Base-by-base conservation (phyloP, 192 early-diverging fungal genomes). In the Obelidium mucronatum region DNA sequence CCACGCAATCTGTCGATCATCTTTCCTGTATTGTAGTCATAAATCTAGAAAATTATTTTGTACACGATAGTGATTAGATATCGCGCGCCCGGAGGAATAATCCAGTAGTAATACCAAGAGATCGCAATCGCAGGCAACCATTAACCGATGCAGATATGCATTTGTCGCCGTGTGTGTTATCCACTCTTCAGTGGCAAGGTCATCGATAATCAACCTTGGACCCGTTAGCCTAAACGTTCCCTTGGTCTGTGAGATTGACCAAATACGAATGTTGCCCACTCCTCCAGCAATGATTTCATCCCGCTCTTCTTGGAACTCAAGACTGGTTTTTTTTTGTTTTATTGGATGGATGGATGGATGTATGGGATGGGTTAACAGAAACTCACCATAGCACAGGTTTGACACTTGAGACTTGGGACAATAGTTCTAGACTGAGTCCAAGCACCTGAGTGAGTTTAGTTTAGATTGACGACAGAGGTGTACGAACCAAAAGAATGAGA, bases 311-410 rank as follows among this genome's bases (percentile, higher is more conserved):
- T 78, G 53, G 66, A 80, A 87, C 51, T 84, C 81, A 3, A 87
- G 44, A 61, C 86, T 87, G 36, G n/a, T n/a, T n/a, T n/a, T n/a
- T n/a, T n/a, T n/a, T n/a, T n/a, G n/a, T n/a, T n/a, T n/a, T n/a
- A n/a, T n/a, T n/a, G n/a, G 6, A 56, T 15, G 31, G 30, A 51
- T 56, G 52, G 3, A 6, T 81, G 52, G 11, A 39, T 31, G 33
- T 28, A 15, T 37, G 40, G 5, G 19, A 33, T 52, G 6, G 40
- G 60, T 74, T 8, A 35, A 17, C 34, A 35, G 28, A 11, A 54
- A n/a, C 51, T 13, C 76, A 85, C 85, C 85, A 82, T 24, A 85
- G 68, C 30, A 87, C 78, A 31, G 86, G 86, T 48, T 87, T 85
- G 4, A 79, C 31, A 39, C 82, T 83, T n/a, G 77, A 78, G 1